These are phyloP conservation scores for Groenewaldozyma sp. DNA, from an alignment of 1,139 yeast genomes.

Conservation along the genomic window DNA sequence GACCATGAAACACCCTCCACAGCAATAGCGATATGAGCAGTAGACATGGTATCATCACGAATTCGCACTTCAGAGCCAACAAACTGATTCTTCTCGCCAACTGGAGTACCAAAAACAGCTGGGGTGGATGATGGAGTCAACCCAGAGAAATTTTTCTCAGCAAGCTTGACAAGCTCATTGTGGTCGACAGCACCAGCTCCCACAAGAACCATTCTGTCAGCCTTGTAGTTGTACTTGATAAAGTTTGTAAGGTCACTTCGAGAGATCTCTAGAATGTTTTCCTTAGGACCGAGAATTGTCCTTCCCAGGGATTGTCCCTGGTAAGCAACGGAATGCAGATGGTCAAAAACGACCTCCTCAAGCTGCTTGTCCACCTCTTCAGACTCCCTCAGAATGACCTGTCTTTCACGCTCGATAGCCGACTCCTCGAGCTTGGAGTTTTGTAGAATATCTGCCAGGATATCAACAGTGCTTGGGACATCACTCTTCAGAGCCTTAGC, in stretches of 20 bases:
- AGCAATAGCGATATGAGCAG: slow-evolving; percentile 86
- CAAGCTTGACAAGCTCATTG: slow-evolving; percentile 66
- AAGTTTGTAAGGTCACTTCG: slow-evolving; percentile 69
- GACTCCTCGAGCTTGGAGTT: slow-evolving; percentile 68
- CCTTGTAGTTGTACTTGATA: slow-evolving; percentile 79
- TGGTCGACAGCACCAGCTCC: slow-evolving; percentile 95
- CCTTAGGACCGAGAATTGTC: slow-evolving; percentile 94
- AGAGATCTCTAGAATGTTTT: slow-evolving; percentile 72
- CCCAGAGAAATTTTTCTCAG: slow-evolving; percentile 67
- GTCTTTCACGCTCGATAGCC: slow-evolving; percentile 93
- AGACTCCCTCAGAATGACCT: slow-evolving; percentile 89
- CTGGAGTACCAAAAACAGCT: slow-evolving; percentile 56
- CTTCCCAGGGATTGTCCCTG: slow-evolving; percentile 90
- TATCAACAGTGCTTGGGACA: slow-evolving; percentile 78
- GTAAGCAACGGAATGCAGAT: slow-evolving; percentile 86
- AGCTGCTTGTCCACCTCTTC: slow-evolving; percentile 98
- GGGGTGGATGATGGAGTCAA: slow-evolving; percentile 58
- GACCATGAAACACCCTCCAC: slow-evolving; percentile 99
- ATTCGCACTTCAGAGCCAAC: slow-evolving; percentile 80
- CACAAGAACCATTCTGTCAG: slow-evolving; percentile 94
- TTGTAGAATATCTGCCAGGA: slow-evolving; percentile 81
- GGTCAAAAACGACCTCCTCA: slow-evolving; percentile 97
- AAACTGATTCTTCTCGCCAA: slow-evolving; percentile 60
- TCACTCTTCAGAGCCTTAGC: slow-evolving; percentile 80
- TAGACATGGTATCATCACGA: slow-evolving; percentile 75